Evolutionary conservation across 108 stramenopile genomes (phyloP).

Genomic region (Skeletonema costatum): DNA sequence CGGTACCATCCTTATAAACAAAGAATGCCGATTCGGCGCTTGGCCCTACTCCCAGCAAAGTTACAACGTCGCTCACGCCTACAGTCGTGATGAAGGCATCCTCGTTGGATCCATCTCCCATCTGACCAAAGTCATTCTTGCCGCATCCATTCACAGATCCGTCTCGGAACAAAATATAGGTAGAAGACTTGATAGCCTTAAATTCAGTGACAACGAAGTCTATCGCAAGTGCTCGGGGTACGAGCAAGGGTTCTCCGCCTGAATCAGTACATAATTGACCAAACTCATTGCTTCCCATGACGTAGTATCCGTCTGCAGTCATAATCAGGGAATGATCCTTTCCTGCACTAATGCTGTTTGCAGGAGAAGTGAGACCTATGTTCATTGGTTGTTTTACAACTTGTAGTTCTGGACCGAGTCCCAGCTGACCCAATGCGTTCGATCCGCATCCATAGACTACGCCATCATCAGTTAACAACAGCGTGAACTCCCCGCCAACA

Average conservation of each 20-base stretch:
- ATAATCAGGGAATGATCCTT: constrained; percentile 40
- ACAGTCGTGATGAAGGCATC: constrained; percentile 24
- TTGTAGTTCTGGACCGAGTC: constrained; percentile 21
- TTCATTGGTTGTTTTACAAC: constrained; percentile 13
- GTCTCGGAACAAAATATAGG: constrained; percentile 43
- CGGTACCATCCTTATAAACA: constrained; percentile 20
- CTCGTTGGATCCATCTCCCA: constrained; percentile 35
- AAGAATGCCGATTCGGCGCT: constrained; percentile 42
- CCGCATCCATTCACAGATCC: constrained; percentile 57
- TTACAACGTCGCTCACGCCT: constrained; percentile 5
- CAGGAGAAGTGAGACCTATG: constrained; percentile 12
- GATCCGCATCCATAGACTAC: constrained; percentile 51
- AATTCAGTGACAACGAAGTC: constrained; percentile 8
- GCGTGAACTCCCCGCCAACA: constrained; percentile 51
- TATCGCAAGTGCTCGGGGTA: constrained; percentile 25
- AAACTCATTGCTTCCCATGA: constrained; percentile 40
- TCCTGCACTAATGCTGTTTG: constrained; percentile 24
- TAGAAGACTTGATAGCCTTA: constrained; percentile 30
- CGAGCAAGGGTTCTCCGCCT: constrained; percentile 19
- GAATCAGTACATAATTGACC: constrained; percentile 44
- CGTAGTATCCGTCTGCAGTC: constrained; percentile 27
- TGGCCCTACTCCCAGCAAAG: constrained; percentile 32
- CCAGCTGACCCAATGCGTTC: constrained; percentile 55
- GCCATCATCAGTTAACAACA: constrained; percentile 36
- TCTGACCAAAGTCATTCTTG: constrained; percentile 50